Conservation (phyloP, 768 basidiomycete genomes). For the Leccinum truebloodii region DNA sequence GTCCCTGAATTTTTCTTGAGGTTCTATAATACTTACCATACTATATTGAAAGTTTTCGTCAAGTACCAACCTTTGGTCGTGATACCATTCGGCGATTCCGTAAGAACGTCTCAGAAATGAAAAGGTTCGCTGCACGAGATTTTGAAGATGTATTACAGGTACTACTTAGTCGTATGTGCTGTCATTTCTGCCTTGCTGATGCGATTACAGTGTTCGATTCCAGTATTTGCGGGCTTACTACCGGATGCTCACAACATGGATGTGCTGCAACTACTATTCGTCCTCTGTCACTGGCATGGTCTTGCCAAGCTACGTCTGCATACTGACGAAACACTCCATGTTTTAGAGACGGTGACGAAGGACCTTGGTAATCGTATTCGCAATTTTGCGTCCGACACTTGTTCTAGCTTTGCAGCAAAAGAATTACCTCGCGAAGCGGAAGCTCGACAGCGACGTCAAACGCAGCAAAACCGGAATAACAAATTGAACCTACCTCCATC, state of each 20-base stretch:
- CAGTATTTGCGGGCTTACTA: background rate
- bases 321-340: background rate
- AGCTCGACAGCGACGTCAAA: too few relatives aligned
- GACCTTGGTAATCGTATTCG: background rate
- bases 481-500: too few relatives aligned
- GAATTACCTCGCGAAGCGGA: too few relatives aligned
- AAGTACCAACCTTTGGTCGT: background rate
- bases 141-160: slow-evolving; percentile 1
- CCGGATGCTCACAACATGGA: background rate
- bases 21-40: background rate
- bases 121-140: background rate
- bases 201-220: background rate
- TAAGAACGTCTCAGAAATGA: slow-evolving; percentile 3
- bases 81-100: background rate
- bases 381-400: too few relatives aligned
- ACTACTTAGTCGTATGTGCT: too few relatives aligned
- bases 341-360: background rate
- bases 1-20: background rate
- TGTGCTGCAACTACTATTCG: background rate
- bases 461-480: too few relatives aligned
- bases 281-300: background rate
- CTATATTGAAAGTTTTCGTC: background rate
- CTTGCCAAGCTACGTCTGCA: too few relatives aligned
- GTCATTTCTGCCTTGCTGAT: too few relatives aligned
- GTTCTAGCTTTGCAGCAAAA: too few relatives aligned